Base-by-base conservation (phyloP, 164 flowering plant genomes). In the Stephania cephalantha region DNA sequence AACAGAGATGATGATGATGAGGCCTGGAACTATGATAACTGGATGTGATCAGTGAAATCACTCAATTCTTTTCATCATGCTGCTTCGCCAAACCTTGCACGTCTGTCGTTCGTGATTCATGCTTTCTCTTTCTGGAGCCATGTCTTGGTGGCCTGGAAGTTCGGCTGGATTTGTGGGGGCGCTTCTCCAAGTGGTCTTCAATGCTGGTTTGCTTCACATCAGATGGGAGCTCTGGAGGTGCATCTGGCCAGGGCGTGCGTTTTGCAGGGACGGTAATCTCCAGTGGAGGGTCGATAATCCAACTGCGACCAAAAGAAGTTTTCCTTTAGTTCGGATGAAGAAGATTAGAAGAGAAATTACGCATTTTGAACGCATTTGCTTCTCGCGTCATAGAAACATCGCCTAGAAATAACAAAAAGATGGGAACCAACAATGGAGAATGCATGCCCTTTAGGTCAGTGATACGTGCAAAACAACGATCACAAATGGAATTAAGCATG, bases 241-340 rank as follows among this genome's bases (percentile, higher is more conserved):
- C 87, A 82, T 95, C 97, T 4, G 96, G 97, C 99, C 99, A 93
- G 53, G 99, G 95, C n/a, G 98, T 95, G 71, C 85, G 92, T 79
- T 90, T 95, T 5, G 99, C 90, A 35, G 95, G 90, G 73, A 95
- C 95, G 18, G 98, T 95, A 48, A 95, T 78, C 50, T 95, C 97
- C 83, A 93, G 81, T 48, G 98, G 98, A 71, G 92, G 90, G 72
- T 91, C 91, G 58, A 93, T 89, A 15, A 86, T 83, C 99, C 99
- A 95, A 76, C 99, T 95, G 88, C 75, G 81, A 5, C n/a, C 68
- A 65, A 31, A 45, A 30, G 22, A 45, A 30, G 22, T 25, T 52
- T 17, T 50, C 65, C 44, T 48, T 75, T 44, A 69, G 64, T 52
- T 66, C 4, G 42, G 75, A 55, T 42, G 70, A 44, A 63, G 12